These are phyloP conservation scores for Tolypocladium ophioglossoides DNA, from an alignment of 2,329 filamentous ascomycete species.

Conservation along the genomic window DNA sequence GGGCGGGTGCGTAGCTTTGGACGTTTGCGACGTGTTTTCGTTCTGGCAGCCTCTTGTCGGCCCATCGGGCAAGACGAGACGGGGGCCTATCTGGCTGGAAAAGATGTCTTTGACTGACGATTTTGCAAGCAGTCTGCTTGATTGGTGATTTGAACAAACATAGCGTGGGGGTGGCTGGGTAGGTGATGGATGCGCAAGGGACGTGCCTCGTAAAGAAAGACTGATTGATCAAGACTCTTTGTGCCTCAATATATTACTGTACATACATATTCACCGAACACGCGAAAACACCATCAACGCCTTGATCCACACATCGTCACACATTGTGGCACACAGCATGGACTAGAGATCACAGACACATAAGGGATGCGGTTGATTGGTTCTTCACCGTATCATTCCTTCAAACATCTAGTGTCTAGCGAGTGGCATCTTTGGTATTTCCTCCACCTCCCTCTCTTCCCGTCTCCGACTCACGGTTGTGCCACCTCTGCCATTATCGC, in stretches of 20 bases:
- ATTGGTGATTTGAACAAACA: background rate
- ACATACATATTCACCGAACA: background rate
- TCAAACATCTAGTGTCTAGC: slow-evolving; percentile 23
- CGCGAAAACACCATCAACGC: background rate
- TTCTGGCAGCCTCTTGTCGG: background rate
- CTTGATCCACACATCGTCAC: no score
- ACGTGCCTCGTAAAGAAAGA: background rate
- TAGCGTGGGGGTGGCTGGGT: background rate
- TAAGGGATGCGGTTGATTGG: background rate
- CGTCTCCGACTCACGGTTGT: slow-evolving; percentile 2
- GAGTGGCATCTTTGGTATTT: slow-evolving; percentile 28
- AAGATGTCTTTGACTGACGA: background rate
- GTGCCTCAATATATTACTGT: background rate
- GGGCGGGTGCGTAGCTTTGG: background rate
- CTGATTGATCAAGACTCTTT: background rate
- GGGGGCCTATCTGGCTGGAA: background rate
- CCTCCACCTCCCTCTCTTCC: slow-evolving; percentile 7
- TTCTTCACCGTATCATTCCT: slow-evolving; percentile 11
- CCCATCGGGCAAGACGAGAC: background rate
- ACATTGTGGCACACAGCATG: no score
- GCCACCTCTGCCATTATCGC: background rate
- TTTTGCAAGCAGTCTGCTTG: background rate
- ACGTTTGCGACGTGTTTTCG: background rate
- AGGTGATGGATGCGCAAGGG: background rate
- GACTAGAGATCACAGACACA: background rate